These are phyloP conservation scores for Saussurea involucrata DNA, from an alignment of 129 eudicot species.

Conservation along the genomic window DNA sequence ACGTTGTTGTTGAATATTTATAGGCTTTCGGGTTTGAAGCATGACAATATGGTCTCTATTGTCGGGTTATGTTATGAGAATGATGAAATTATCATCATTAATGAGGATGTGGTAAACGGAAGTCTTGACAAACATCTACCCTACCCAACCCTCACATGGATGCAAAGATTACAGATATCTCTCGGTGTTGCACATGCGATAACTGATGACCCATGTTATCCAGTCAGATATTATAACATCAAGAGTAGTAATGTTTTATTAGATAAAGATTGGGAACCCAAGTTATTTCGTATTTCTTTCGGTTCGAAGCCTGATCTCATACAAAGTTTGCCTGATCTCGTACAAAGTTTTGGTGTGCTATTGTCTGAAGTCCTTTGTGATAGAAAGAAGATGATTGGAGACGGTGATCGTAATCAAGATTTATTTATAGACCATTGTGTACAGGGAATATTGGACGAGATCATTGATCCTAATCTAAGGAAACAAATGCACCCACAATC, in stretches of 20 bases:
- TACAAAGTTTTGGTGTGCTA: not conserved
- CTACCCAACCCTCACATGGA: slow-evolving; percentile 14
- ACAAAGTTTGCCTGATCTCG: too few species aligned
- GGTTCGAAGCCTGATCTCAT: too few species aligned
- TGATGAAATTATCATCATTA: not conserved
- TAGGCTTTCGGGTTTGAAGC: not conserved
- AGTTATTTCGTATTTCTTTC: not conserved
- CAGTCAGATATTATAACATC: not conserved
- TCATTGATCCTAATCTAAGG: too few species aligned
- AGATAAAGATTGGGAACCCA: slow-evolving; percentile 7
- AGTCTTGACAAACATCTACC: not conserved
- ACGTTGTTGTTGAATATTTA: not conserved
- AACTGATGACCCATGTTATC: not conserved
- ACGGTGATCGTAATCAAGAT: too few species aligned
- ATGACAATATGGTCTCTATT: not conserved
- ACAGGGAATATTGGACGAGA: not conserved
- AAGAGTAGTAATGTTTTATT: not conserved
- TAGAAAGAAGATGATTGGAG: not conserved
- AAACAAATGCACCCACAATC: not conserved
- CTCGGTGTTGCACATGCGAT: not conserved
- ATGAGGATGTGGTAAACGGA: not conserved
- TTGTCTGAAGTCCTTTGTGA: slow-evolving; percentile 16
- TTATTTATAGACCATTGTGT: not conserved
- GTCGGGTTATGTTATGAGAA: slow-evolving; percentile 8
- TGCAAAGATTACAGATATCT: slow-evolving; percentile 6